A percentile compares a stretch with the other conserved stretches of the same genome.
Conservation (phyloP, 164 flowering plant species). For the Liriodendron chinense region DNA sequence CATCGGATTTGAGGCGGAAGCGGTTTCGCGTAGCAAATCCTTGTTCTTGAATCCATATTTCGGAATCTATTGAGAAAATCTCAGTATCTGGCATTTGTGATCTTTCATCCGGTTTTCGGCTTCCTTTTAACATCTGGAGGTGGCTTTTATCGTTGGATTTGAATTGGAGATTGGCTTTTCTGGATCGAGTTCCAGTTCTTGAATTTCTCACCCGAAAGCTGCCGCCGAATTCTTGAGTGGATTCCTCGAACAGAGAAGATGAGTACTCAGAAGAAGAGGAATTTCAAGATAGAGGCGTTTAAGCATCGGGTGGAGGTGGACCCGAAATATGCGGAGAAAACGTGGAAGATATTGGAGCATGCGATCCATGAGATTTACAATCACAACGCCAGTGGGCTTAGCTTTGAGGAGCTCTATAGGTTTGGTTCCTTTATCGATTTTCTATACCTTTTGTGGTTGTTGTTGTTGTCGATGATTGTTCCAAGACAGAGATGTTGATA, state of each 20-base stretch:
- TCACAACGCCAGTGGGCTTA: slow-evolving; percentile 91
- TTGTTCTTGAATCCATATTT: background rate
- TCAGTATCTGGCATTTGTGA: too few species aligned
- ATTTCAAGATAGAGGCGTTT: slow-evolving; percentile 88
- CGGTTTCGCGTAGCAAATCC: background rate
- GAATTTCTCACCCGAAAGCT: too few species aligned
- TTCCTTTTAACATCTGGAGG: background rate
- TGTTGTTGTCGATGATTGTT: background rate
- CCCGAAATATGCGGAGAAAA: slow-evolving; percentile 92
- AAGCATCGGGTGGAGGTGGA: slow-evolving; percentile 86
- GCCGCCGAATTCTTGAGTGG: too few species aligned
- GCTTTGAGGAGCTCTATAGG: slow-evolving; percentile 96
- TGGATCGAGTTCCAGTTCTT: background rate
- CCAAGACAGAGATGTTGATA: background rate
- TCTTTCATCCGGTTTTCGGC: too few species aligned
- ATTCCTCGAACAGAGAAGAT: slow-evolving; percentile 22
- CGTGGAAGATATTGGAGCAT: slow-evolving; percentile 89
- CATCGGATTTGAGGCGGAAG: background rate
- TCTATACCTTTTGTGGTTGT: background rate
- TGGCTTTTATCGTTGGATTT: background rate
- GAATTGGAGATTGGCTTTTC: background rate
- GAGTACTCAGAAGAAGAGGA: slow-evolving; percentile 79
- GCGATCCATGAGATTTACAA: slow-evolving; percentile 96
- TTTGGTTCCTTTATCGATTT: slow-evolving; percentile 12
- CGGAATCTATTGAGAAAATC: too few species aligned